phyloP scores from a whole-genome alignment of 192 early-diverging fungal species.

The Linnemannia elongata region DNA sequence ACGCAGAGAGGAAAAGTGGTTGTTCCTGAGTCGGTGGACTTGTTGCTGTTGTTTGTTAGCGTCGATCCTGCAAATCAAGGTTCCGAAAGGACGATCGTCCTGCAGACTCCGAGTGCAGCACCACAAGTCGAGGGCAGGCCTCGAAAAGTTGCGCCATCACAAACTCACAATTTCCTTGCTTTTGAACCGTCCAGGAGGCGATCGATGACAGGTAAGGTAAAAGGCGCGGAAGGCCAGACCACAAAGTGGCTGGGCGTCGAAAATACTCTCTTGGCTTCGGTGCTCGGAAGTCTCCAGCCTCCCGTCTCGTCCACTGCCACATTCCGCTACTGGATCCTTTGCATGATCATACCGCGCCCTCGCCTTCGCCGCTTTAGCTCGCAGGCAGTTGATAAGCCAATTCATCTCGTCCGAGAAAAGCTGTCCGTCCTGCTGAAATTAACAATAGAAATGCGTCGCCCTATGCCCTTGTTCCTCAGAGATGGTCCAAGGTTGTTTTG shows the following conservation, averaged over 20 bases:
- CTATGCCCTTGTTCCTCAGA: not conserved
- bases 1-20: not conserved
- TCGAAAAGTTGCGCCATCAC: not conserved
- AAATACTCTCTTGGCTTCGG: not conserved
- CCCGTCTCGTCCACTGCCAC: no score
- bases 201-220: not conserved
- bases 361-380: not conserved
- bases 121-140: not conserved
- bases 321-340: not conserved
- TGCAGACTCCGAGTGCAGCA: not conserved
- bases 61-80: not conserved
- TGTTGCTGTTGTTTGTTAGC: not conserved
- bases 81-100: not conserved
- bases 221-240: not conserved
- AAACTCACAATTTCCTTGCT: not conserved
- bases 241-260: not conserved
- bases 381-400: not conserved
- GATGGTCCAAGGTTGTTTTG: not conserved
- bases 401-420: not conserved
- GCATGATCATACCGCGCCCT: not conserved
- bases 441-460: not conserved
- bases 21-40: not conserved
- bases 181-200: not conserved
- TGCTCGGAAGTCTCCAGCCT: not conserved
- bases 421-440: not conserved